Conservation (phyloP, 345 rosid genomes). For the Salix exigua region DNA sequence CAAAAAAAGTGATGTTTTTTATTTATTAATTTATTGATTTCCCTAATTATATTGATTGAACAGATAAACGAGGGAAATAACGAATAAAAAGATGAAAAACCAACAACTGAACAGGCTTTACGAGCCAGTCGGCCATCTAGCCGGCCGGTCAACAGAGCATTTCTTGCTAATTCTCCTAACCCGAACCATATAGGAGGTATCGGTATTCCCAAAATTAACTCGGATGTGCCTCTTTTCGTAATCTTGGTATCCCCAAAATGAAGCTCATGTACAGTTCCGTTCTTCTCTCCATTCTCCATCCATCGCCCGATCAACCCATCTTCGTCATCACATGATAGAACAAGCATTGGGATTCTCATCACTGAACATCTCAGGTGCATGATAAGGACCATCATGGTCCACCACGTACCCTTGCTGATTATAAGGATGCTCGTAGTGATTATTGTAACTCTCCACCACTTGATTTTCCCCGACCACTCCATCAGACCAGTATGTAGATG, state of each 20-base stretch:
- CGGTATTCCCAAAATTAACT: constrained; percentile 20
- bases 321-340: constrained; percentile 51
- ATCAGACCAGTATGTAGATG: constrained; percentile 42
- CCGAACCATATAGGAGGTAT: neutral
- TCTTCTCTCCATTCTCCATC: neutral
- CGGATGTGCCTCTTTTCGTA: neutral
- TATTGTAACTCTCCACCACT: constrained; percentile 23
- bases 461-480: constrained; percentile 37
- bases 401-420: constrained; percentile 17
- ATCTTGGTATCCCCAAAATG: constrained; percentile 15
- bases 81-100: constrained; percentile 3
- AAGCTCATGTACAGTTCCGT: neutral
- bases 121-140: constrained; percentile 5
- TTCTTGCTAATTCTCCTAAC: neutral
- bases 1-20: too few species aligned
- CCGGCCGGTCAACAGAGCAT: neutral
- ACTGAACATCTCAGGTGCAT: constrained; percentile 77
- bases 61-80: neutral
- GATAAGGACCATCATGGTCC: constrained; percentile 18
- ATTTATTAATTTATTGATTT: too few species aligned
- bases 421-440: constrained; percentile 17
- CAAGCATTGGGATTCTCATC: constrained; percentile 93
- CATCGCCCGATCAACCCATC: neutral
- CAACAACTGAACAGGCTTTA: constrained; percentile 14
- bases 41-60: neutral